phyloP scores from a whole-genome alignment of 306 rosid species.

The Cucumis cinereus region DNA sequence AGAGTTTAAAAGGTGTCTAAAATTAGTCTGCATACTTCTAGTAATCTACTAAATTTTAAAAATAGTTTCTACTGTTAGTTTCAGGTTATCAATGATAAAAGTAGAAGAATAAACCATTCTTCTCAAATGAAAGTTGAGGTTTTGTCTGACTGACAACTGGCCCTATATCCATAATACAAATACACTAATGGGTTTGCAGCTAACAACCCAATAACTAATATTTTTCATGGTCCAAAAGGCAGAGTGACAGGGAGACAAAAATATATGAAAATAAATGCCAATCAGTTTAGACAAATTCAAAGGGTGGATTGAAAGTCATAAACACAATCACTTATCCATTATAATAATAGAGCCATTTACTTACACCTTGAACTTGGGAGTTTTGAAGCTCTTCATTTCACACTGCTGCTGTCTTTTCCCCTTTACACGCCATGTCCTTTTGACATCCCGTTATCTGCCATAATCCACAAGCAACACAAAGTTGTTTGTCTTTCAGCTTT shows the following conservation, averaged over 20 bases:
- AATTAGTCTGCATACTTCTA: too few relatives aligned
- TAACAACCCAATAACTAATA: neutral
- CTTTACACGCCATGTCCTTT: neutral
- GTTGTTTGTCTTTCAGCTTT: neutral
- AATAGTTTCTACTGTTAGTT: too few relatives aligned
- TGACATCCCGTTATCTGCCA: neutral
- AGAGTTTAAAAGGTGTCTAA: too few relatives aligned
- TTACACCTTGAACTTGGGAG: neutral
- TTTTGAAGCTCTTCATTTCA: neutral
- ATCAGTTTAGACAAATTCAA: neutral
- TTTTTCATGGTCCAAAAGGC: neutral
- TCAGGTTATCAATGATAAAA: too few relatives aligned
- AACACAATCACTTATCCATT: neutral
- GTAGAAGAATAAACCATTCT: too few relatives aligned
- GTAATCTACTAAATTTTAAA: too few relatives aligned
- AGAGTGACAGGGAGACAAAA: neutral
- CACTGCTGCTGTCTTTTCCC: neutral
- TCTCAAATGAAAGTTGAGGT: too few relatives aligned
- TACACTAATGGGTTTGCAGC: neutral
- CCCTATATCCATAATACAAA: too few relatives aligned
- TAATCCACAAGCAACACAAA: neutral
- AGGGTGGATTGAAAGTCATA: neutral
- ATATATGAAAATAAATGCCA: neutral
- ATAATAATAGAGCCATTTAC: neutral
- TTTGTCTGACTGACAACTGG: too few relatives aligned